Conservation (phyloP, 2,329 filamentous ascomycete species). For the Dactylellina sp. region DNA sequence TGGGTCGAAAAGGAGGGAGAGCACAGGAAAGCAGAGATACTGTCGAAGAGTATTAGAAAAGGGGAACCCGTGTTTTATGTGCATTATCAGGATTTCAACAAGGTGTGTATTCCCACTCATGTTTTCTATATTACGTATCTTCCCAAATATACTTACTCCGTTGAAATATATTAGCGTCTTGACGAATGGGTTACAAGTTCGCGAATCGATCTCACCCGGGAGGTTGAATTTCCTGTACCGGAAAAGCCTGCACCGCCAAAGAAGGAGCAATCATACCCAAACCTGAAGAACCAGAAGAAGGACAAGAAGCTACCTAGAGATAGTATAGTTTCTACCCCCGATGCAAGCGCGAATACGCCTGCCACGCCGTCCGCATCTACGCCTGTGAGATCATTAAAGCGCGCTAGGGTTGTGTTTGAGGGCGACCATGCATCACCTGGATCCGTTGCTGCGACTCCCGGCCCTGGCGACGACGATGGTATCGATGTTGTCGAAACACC, state of each 20-base stretch:
- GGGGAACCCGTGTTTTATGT: constrained; percentile 92
- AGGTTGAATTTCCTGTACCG: constrained; percentile 95
- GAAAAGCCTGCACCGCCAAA: constrained; percentile 73
- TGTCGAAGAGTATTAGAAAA: constrained; percentile 92
- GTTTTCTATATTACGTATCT: background rate
- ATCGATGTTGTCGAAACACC: constrained; percentile 55
- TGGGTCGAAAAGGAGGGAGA: constrained; percentile 83
- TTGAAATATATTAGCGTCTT: constrained; percentile 64
- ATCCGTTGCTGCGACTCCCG: constrained; percentile 38
- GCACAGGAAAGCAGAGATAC: constrained; percentile 89
- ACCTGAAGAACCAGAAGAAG: constrained; percentile 62
- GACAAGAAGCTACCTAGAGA: constrained; percentile 62
- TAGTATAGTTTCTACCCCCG: constrained; percentile 58
- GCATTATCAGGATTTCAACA: constrained; percentile 99
- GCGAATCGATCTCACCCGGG: constrained; percentile 85
- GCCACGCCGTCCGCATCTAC: constrained; percentile 44
- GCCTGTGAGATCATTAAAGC: constrained; percentile 52
- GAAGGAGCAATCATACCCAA: constrained; percentile 59
- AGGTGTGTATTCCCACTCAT: constrained; percentile 73
- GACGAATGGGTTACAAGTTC: constrained; percentile 87
- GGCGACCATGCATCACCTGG: constrained; percentile 57
- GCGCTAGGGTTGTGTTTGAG: constrained; percentile 55
- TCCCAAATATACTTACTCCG: background rate
- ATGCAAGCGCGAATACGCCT: constrained; percentile 31
- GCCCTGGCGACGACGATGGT: constrained; percentile 45